Conservation (phyloP, 1,284 basidiomycete species). For the Ustanciosporium gigantosporum region DNA sequence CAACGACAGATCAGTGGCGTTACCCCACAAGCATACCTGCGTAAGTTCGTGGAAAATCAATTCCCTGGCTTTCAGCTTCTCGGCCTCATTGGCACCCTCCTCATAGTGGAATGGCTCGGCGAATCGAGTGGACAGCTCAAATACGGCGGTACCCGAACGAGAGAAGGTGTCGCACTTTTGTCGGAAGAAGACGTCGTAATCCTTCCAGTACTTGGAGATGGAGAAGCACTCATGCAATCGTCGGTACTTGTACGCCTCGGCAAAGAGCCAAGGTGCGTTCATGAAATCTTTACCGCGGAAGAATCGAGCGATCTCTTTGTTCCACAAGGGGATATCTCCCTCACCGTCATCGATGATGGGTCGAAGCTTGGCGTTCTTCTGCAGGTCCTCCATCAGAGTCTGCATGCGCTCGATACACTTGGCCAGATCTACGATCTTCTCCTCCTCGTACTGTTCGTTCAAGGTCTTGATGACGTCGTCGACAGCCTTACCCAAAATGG, state of each 20-base stretch:
- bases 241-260: slow-evolving; percentile 97
- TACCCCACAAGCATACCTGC: slow-evolving; percentile 64
- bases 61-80: slow-evolving; percentile 75
- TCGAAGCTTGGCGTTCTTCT: slow-evolving; percentile 63
- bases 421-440: slow-evolving; percentile 81
- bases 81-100: slow-evolving; percentile 67
- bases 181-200: slow-evolving; percentile 67
- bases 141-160: slow-evolving; percentile 87
- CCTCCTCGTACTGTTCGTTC: slow-evolving; percentile 76
- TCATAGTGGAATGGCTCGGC: slow-evolving; percentile 78
- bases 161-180: slow-evolving; percentile 87
- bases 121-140: slow-evolving; percentile 91
- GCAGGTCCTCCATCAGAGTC: slow-evolving; percentile 62
- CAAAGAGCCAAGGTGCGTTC: slow-evolving; percentile 69
- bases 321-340: slow-evolving; percentile 93
- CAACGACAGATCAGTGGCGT: slow-evolving; percentile 82
- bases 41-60: slow-evolving; percentile 92
- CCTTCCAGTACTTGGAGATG: slow-evolving; percentile 84
- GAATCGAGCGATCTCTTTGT: slow-evolving; percentile 72
- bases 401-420: slow-evolving; percentile 73
- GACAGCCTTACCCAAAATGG: slow-evolving; percentile 93
- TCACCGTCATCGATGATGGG: slow-evolving; percentile 90
- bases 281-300: slow-evolving; percentile 96
- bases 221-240: slow-evolving; percentile 93
- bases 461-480: slow-evolving; percentile 88